phyloP scores from a whole-genome alignment of 2,329 filamentous ascomycete genomes.

The Mollisia scopiformis region DNA sequence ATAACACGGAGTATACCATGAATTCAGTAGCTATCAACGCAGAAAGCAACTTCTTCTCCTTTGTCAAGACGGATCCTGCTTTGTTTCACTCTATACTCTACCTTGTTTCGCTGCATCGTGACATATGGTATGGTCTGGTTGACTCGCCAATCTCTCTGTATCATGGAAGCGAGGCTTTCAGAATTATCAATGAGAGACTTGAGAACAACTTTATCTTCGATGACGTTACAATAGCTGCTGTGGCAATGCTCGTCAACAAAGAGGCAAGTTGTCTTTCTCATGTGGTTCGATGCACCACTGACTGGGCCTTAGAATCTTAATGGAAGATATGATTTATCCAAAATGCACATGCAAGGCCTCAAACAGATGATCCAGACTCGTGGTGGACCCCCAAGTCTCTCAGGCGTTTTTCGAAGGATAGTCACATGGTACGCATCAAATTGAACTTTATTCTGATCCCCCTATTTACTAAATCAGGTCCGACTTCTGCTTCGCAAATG shows the following conservation, averaged over 20 bases:
- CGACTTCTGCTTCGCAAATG: conserved; percentile 19
- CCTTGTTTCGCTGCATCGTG: conserved; percentile 19
- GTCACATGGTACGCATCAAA: conserved; percentile 12
- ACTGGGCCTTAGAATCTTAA: conserved; percentile 14
- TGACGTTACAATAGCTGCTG: conserved; percentile 22
- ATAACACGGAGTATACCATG: conserved; percentile 18
- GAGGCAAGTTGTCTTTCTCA: conserved; percentile 7
- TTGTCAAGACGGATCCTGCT: conserved; percentile 14
- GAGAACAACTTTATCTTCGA: conserved; percentile 2
- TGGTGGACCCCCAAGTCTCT: conserved; percentile 10
- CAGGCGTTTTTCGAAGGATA: conserved; percentile 14
- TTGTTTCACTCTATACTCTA: conserved; percentile 24
- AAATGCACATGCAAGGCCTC: conserved; percentile 19
- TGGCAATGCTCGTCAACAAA: conserved; percentile 25
- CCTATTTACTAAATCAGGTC: conserved; percentile 7
- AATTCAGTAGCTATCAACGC: conserved; percentile 25
- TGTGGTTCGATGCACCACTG: neutral
- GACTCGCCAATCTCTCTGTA: conserved; percentile 19
- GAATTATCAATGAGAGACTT: conserved; percentile 20
- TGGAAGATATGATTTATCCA: conserved; percentile 17
- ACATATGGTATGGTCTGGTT: conserved; percentile 11
- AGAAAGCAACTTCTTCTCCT: conserved; percentile 15
- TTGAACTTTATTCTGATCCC: neutral
- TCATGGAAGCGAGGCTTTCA: conserved; percentile 24
- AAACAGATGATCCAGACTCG: conserved; percentile 11